phyloP scores from a whole-genome alignment of 2,329 filamentous ascomycete species.

The Trichocomaceae sp. region DNA sequence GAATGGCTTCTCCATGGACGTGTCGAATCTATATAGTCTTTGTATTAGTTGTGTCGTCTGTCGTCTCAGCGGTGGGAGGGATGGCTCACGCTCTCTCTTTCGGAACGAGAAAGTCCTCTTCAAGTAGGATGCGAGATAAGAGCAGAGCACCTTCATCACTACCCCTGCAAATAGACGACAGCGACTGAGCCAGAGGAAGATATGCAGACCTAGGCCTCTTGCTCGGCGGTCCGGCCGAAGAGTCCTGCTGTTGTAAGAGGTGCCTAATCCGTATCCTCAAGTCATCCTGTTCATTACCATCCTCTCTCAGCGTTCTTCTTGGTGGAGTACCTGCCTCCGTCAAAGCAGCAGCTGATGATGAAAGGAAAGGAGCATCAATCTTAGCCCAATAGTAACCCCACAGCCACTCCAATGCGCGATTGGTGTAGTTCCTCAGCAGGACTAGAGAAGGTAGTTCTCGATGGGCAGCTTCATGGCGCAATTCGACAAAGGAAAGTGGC shows the following conservation, averaged over 20 bases:
- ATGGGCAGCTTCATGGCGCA: constrained; percentile 84
- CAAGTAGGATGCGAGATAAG: constrained; percentile 24
- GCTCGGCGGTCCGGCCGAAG: constrained; percentile 15
- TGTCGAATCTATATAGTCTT: constrained; percentile 19
- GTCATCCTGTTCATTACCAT: neutral
- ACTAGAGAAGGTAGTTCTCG: constrained; percentile 73
- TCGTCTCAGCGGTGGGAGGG: neutral
- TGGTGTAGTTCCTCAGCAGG: constrained; percentile 63
- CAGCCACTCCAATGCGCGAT: constrained; percentile 71
- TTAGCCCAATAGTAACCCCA: constrained; percentile 80
- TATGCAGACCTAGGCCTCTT: constrained; percentile 27
- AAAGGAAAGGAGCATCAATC: constrained; percentile 30
- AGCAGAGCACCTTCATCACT: constrained; percentile 15
- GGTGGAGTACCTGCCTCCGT: neutral
- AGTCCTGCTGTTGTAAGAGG: neutral
- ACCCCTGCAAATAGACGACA: constrained; percentile 25
- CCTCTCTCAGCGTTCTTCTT: neutral
- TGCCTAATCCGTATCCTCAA: neutral
- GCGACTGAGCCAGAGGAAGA: constrained; percentile 18
- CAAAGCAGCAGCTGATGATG: constrained; percentile 3
- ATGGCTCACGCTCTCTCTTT: constrained; percentile 24
- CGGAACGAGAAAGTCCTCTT: constrained; percentile 22
- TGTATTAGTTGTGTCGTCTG: constrained; percentile 13
- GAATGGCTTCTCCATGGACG: constrained; percentile 24
- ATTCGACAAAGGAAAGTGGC: constrained; percentile 71